Evolutionary conservation across 1,284 basidiomycete species (phyloP).

Genomic region (Naganishia liquefaciens): DNA sequence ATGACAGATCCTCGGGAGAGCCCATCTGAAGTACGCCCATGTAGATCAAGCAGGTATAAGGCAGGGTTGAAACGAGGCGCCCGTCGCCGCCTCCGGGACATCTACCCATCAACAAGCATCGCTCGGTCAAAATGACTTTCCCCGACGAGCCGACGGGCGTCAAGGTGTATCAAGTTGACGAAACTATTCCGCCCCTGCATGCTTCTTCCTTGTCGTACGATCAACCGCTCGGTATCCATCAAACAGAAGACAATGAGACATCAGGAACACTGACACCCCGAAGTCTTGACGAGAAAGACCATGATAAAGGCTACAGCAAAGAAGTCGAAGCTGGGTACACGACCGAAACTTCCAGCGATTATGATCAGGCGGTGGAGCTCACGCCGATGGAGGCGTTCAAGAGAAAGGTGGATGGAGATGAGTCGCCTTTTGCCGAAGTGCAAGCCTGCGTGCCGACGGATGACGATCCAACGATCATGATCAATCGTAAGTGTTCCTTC

Average conservation of each 20-base stretch:
- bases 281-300: background rate
- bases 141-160: too few relatives aligned
- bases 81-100: too few relatives aligned
- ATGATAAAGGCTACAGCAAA: background rate
- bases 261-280: background rate
- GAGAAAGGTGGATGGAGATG: slow-evolving; percentile 38
- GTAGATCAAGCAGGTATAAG: too few relatives aligned
- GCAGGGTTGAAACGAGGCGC: too few relatives aligned
- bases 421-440: slow-evolving; percentile 41
- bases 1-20: too few relatives aligned
- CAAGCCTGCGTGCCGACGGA: slow-evolving; percentile 41
- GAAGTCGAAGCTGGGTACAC: slow-evolving; percentile 1
- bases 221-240: too few relatives aligned
- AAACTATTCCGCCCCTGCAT: too few relatives aligned
- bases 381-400: slow-evolving; percentile 38
- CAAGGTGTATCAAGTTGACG: too few relatives aligned
- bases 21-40: too few relatives aligned
- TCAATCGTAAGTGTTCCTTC: slow-evolving; percentile 35
- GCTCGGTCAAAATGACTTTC: too few relatives aligned
- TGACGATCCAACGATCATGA: slow-evolving; percentile 37
- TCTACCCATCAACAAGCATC: too few relatives aligned
- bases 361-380: slow-evolving; percentile 31
- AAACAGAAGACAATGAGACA: background rate
- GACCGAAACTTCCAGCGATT: background rate
- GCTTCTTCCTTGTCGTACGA: too few relatives aligned